phyloP scores from a whole-genome alignment of 148 eudicot genomes.

The Rheum nobile region DNA sequence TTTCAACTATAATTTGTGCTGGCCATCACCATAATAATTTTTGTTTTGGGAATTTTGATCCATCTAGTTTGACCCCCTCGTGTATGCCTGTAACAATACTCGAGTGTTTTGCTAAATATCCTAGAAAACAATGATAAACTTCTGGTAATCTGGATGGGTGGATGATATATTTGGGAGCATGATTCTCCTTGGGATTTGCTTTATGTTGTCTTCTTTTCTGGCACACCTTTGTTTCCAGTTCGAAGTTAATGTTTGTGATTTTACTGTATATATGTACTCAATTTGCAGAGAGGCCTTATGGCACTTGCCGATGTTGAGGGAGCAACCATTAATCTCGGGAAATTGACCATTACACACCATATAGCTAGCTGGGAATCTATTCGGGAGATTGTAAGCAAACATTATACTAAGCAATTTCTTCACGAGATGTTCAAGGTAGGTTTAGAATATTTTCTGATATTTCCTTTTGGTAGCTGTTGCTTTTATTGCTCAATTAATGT shows the following conservation, averaged over 20 bases:
- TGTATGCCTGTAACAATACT: neutral
- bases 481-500: neutral
- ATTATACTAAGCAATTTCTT: constrained; percentile 77
- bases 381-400: constrained; percentile 67
- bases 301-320: constrained; percentile 98
- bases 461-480: neutral
- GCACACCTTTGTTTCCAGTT: neutral
- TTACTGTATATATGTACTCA: constrained; percentile 4
- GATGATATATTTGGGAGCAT: neutral
- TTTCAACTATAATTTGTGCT: neutral
- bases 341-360: constrained; percentile 65
- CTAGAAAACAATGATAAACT: neutral
- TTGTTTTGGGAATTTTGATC: neutral
- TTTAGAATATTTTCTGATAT: neutral
- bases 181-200: neutral
- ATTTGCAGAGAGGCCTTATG: constrained; percentile 76
- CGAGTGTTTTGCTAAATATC: neutral
- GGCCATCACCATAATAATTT: neutral
- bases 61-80: neutral
- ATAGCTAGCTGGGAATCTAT: constrained; percentile 95
- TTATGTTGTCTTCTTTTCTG: neutral
- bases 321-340: constrained; percentile 64
- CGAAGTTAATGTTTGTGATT: neutral
- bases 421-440: constrained; percentile 92
- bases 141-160: neutral